Base-by-base conservation (phyloP, 2,329 filamentous ascomycete species). In the Penicillium capsulatum region DNA sequence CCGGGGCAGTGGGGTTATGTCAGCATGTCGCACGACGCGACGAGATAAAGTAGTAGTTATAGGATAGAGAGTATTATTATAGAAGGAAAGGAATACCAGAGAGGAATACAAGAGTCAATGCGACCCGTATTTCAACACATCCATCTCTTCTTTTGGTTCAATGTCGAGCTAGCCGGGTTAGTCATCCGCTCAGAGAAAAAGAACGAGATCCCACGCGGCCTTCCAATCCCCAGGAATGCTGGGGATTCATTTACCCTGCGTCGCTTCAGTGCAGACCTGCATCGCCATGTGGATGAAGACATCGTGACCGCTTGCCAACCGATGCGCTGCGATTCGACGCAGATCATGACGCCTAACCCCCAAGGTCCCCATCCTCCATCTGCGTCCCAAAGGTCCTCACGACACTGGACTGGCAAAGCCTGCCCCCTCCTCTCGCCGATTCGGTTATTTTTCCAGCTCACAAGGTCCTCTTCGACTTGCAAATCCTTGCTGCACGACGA, bases 341-440 rank as follows among this genome's bases (percentile, higher is more conserved):
- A 34, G 34, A 42, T 34, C 28, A 51, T 56, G 46, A 52, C 48
- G 51, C 42, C 38, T 52, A 41, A 50, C 53, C 57, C 55, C 50
- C 61, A 64, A 63, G 61, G 60, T 64, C 58, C 59, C 47, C 55
- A 49, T 42, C 38, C 34, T 31, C 24, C 20, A 30, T 42, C 46
- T 39, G 29, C 38, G 39, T 48, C 40, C 45, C 40, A 27, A 47
- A 42, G 44, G 44, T 38, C 40, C 41, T 43, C 40, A 28, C 17
- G 26, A 32, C 19, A 22, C 3, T 29, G 15, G 20, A 27, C 16
- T 17, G 24, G 28, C 15, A 5, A 17, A 13, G n/a, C 29, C 27
- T 28, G 29, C 17, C 34, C 31, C 19, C 31, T 26, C 28, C 24
- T 29, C 20, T n/a, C 17, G n/a, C 17, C 31, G 24, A 17, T 32